Base-by-base conservation (phyloP, 768 basidiomycete species). In the Tricholoma sp. region DNA sequence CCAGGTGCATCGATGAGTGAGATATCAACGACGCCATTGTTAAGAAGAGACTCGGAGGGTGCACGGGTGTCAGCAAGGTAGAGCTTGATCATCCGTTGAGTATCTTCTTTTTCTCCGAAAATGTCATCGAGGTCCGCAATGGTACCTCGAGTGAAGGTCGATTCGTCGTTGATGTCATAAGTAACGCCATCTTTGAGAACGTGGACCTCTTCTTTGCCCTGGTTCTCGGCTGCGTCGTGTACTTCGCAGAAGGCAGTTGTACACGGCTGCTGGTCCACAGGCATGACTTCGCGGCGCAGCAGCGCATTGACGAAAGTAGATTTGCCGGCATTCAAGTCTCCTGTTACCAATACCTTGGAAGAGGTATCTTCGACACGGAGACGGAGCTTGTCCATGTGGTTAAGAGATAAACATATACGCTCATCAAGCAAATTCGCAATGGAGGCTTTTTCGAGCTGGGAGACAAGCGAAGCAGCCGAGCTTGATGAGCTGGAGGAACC, bases 1-100 rank as follows among this genome's bases (percentile, higher is more conserved):
- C 97, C 97, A 2, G 97, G 97, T 0, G 95, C 96, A 63, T 99
- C 97, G 69, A 98, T 98, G 66, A 98, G 89, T 10, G 95, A 95
- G 65, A 98, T 98, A 69, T 97, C 92, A 66, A 97, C 94, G 54
- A 97, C 86, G 58, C 94, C 94, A 67, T 96, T 98, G 77, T 90
- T 91, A 55, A 97, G 80, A 35, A 97, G 85, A 2, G 95, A 95
- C 66, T 89, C 85, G 43, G 86, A 81, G 11, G 88, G 81, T 4
- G 85, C 79, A 54, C 89, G 85, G 32, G 83, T 83, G 67, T 98
- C 94, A 35, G 84, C 81, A 57, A 98, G 81, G 71, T 96, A 99
- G 31, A 98, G 78, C 72, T 94, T 95, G 70, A 98, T 79, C 65
- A 90, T 76, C 53, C 84, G 83, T 59, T 87, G 79, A n/a, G 75